Percentiles rank a stretch among this genome's conserved stretches.
Conservation (phyloP, 805 yeast genomes). For the Cyberlindnera saturnus region DNA sequence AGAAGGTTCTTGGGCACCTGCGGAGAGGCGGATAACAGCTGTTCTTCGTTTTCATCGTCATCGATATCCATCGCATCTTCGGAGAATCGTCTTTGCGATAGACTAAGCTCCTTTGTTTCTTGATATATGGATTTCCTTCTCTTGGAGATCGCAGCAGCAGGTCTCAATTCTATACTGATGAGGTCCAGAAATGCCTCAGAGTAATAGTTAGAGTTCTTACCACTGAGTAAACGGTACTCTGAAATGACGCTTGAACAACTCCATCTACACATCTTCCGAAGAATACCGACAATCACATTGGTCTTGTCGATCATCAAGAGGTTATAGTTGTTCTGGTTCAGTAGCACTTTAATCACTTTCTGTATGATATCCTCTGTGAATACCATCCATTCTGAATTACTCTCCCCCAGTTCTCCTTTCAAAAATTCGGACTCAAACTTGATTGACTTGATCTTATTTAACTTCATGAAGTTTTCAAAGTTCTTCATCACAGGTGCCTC, state of each 20-base stretch:
- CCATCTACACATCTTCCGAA: conserved; percentile 86
- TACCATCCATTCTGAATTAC: conserved; percentile 54
- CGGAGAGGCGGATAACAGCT: conserved; percentile 51
- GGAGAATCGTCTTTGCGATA: conserved; percentile 2
- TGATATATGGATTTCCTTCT: neutral
- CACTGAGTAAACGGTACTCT: conserved; percentile 76
- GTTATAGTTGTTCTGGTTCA: conserved; percentile 60
- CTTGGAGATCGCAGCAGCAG: conserved; percentile 22
- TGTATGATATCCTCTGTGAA: conserved; percentile 60
- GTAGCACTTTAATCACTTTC: conserved; percentile 56
- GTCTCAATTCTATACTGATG: conserved; percentile 44
- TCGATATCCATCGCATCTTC: conserved; percentile 17
- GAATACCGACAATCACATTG: conserved; percentile 70
- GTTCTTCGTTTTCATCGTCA: conserved; percentile 19
- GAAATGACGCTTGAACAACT: conserved; percentile 74
- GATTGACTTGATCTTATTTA: conserved; percentile 44
- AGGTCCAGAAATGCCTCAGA: conserved; percentile 82
- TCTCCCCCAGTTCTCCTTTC: conserved; percentile 21
- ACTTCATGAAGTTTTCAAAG: conserved; percentile 58
- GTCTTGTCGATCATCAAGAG: conserved; percentile 73
- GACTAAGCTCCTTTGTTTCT: neutral
- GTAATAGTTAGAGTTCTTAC: conserved; percentile 66
- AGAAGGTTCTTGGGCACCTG: conserved; percentile 60
- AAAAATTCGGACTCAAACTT: conserved; percentile 27
- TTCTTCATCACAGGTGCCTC: conserved; percentile 71